A percentile compares a stretch with the other conserved stretches of the same genome.
Evolutionary conservation across 306 rosid genomes (phyloP).

Genomic region (Rosa rugosa): DNA sequence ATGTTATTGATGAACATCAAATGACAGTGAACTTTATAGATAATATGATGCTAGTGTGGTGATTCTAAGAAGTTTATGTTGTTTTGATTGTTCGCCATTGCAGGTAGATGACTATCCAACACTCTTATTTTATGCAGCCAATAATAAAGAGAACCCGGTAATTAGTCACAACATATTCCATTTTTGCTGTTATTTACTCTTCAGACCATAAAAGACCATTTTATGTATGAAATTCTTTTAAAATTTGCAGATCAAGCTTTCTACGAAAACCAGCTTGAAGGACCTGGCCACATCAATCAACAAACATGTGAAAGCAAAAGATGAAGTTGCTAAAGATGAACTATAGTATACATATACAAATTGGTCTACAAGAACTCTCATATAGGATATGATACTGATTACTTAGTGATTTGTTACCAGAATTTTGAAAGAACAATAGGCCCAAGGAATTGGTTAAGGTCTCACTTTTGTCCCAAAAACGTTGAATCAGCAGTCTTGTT

Average conservation of each 20-base stretch:
- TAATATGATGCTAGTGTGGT: not conserved
- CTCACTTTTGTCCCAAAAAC: not conserved
- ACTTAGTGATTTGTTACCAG: not conserved
- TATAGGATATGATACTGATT: slow-evolving; percentile 9
- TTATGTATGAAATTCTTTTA: slow-evolving; percentile 3
- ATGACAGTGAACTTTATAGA: not conserved
- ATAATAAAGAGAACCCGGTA: slow-evolving; percentile 79
- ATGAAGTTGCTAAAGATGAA: slow-evolving; percentile 59
- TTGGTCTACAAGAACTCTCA: not conserved
- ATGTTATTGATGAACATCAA: not conserved
- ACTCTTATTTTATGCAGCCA: slow-evolving; percentile 58
- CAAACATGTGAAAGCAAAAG: slow-evolving; percentile 55
- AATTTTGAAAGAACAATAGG: not conserved
- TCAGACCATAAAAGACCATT: not conserved
- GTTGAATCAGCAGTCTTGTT: not conserved
- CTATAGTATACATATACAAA: slow-evolving; percentile 40
- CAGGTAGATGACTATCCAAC: slow-evolving; percentile 86
- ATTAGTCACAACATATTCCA: slow-evolving; percentile 12
- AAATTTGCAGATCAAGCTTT: slow-evolving; percentile 65
- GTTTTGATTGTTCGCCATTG: slow-evolving; percentile 13
- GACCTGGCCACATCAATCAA: slow-evolving; percentile 75
- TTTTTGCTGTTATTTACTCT: not conserved
- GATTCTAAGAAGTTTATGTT: not conserved
- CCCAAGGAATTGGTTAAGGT: not conserved
- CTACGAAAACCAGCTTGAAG: slow-evolving; percentile 75